phyloP scores from a whole-genome alignment of 2,329 filamentous ascomycete species.

The Claviceps pusilla region DNA sequence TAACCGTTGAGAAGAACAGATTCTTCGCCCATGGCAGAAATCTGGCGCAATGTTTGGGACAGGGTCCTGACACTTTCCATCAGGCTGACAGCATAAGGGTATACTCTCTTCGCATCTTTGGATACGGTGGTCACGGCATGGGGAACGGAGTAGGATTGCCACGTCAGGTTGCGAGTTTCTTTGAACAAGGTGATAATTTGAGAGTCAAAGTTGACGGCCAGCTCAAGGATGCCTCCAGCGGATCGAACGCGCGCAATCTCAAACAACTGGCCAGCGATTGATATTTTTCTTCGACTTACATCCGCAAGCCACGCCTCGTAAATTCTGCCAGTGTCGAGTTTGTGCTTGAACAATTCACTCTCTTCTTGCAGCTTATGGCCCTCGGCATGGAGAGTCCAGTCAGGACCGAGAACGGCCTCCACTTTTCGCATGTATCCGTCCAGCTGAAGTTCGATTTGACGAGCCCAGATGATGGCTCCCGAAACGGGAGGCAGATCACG shows the following conservation, averaged over 20 bases:
- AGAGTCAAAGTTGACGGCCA: slow-evolving; percentile 90
- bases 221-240: slow-evolving; percentile 75
- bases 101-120: slow-evolving; percentile 96
- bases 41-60: slow-evolving; percentile 72
- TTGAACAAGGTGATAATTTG: slow-evolving; percentile 98
- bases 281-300: slow-evolving; percentile 74
- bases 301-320: slow-evolving; percentile 93
- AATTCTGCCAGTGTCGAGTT: slow-evolving; percentile 83
- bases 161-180: slow-evolving; percentile 87
- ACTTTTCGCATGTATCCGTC: slow-evolving; percentile 97
- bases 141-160: slow-evolving; percentile 88
- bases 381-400: slow-evolving; percentile 89
- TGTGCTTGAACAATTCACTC: slow-evolving; percentile 86
- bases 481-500: slow-evolving; percentile 91
- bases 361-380: slow-evolving; percentile 87
- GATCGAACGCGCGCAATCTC: slow-evolving; percentile 76
- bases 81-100: slow-evolving; percentile 90
- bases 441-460: slow-evolving; percentile 90
- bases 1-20: slow-evolving; percentile 80
- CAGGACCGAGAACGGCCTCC: slow-evolving; percentile 88
- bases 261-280: slow-evolving; percentile 84
- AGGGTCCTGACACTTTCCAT: slow-evolving; percentile 98
- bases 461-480: slow-evolving; percentile 92
- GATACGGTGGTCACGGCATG: slow-evolving; percentile 91
- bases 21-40: slow-evolving; percentile 74